Percentiles rank a stretch among this genome's conserved stretches.
These are phyloP conservation scores for Ophiocordyceps camponoti-rufipedis DNA, from an alignment of 2,329 filamentous ascomycete species.

Conservation along the genomic window DNA sequence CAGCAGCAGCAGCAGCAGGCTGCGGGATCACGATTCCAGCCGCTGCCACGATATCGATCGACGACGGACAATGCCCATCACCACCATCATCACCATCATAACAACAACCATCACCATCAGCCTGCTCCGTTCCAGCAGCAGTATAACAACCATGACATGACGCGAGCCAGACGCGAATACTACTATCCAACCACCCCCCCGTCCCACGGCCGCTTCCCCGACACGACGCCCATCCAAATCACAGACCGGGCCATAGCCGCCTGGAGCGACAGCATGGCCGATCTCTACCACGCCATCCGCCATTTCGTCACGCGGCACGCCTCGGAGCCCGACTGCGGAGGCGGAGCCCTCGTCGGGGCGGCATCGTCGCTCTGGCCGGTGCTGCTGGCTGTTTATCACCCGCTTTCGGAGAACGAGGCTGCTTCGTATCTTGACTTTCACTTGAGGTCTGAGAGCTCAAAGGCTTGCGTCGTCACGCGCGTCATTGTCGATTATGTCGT, in stretches of 20 bases:
- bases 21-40: neutral
- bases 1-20: constrained; percentile 1
- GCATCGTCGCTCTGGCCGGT: constrained; percentile 16
- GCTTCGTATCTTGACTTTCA: constrained; percentile 22
- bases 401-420: constrained; percentile 18
- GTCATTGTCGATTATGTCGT: constrained; percentile 23
- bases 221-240: constrained; percentile 15
- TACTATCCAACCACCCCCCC: constrained; percentile 13
- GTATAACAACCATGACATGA: neutral
- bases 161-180: constrained; percentile 5
- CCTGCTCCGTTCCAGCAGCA: neutral
- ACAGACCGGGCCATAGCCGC: constrained; percentile 14
- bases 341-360: constrained; percentile 9
- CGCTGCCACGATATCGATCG: constrained; percentile 11
- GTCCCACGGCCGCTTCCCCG: constrained; percentile 12
- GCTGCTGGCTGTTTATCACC: constrained; percentile 18
- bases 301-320: constrained; percentile 17
- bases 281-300: constrained; percentile 17
- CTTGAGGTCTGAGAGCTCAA: constrained; percentile 19
- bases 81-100: neutral
- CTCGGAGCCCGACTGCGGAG: constrained; percentile 11
- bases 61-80: constrained; percentile 1
- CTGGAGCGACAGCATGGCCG: constrained; percentile 18
- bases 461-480: constrained; percentile 23
- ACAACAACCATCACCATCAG: neutral